Evolutionary conservation across 2,329 filamentous ascomycete genomes (phyloP).

Genomic region (Eutypa lata): DNA sequence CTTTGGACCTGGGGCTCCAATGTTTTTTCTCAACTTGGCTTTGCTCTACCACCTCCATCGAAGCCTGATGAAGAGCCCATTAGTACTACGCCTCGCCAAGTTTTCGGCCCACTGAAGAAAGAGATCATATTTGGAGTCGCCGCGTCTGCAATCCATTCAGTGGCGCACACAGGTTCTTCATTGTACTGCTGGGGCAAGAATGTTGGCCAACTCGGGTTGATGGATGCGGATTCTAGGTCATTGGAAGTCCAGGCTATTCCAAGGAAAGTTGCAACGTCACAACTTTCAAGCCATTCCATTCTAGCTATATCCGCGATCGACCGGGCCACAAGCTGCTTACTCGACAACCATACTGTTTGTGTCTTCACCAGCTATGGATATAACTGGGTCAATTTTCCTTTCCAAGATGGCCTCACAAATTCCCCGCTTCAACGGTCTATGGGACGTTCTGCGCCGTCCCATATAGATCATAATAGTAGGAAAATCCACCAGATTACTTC

Average conservation of each 20-base stretch:
- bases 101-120: constrained; percentile 88
- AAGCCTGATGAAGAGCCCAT: constrained; percentile 79
- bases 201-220: constrained; percentile 85
- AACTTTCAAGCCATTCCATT: constrained; percentile 67
- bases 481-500: constrained; percentile 74
- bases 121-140: constrained; percentile 79
- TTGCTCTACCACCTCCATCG: constrained; percentile 64
- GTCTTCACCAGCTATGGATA: constrained; percentile 96
- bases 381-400: constrained; percentile 80
- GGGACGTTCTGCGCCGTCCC: constrained; percentile 61
- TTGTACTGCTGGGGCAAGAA: constrained; percentile 96
- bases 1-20: constrained; percentile 96
- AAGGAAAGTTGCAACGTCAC: constrained; percentile 81
- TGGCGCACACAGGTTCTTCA: constrained; percentile 76
- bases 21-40: constrained; percentile 80
- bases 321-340: constrained; percentile 78
- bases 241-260: constrained; percentile 80
- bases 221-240: constrained; percentile 91
- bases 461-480: constrained; percentile 62
- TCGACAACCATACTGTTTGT: constrained; percentile 86
- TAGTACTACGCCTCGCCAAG: constrained; percentile 76
- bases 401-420: constrained; percentile 67
- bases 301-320: constrained; percentile 84
- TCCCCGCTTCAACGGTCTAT: constrained; percentile 55
- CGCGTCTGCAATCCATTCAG: constrained; percentile 87